phyloP scores from a whole-genome alignment of 2,329 filamentous ascomycete genomes.

The Pseudonectria foliicola region DNA sequence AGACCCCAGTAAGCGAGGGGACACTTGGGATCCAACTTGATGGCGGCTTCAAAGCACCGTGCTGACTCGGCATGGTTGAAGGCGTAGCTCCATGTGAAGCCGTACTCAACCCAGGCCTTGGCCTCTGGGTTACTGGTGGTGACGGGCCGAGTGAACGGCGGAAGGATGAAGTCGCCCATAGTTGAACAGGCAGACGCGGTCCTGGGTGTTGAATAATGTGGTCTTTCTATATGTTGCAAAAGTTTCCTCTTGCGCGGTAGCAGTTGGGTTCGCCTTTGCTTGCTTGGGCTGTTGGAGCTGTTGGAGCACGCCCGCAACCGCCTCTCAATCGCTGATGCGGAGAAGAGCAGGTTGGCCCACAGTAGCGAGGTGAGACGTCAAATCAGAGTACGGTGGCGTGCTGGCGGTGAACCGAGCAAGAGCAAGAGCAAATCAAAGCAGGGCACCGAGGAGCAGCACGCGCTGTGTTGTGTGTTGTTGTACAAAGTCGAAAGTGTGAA shows the following conservation, averaged over 20 bases:
- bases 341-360: constrained; percentile 13
- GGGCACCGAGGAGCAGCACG: background rate
- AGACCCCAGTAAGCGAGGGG: constrained; percentile 60
- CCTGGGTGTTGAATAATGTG: too few relatives aligned
- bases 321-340: constrained; percentile 6
- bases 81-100: constrained; percentile 59
- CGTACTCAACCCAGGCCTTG: constrained; percentile 59
- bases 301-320: too few relatives aligned
- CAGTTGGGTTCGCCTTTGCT: background rate
- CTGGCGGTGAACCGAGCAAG: constrained; percentile 7
- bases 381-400: constrained; percentile 15
- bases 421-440: background rate
- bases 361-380: constrained; percentile 11
- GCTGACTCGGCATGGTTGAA: constrained; percentile 66
- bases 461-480: too few relatives aligned
- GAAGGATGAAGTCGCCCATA: constrained; percentile 14
- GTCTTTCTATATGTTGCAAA: too few relatives aligned
- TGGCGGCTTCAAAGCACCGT: constrained; percentile 52
- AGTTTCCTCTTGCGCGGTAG: background rate
- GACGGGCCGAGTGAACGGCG: constrained; percentile 34
- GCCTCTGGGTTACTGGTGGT: constrained; percentile 44
- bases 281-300: constrained; percentile 8
- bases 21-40: constrained; percentile 44
- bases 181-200: constrained; percentile 2
- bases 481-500: too few relatives aligned